phyloP scores from a whole-genome alignment of 2,329 filamentous ascomycete species.

The Gliomastix tumulicola region DNA sequence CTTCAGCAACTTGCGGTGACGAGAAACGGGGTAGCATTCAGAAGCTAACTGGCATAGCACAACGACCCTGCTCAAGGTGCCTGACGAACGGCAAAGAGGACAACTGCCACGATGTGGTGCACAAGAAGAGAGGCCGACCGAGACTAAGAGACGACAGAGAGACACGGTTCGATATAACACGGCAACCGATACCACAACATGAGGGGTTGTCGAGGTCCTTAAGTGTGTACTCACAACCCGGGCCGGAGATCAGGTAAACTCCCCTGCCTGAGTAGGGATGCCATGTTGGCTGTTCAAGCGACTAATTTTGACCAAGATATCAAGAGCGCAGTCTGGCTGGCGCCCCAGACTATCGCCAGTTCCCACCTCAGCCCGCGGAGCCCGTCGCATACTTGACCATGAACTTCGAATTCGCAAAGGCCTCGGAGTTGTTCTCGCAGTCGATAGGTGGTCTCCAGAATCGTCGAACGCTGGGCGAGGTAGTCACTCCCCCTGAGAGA shows the following conservation, averaged over 20 bases:
- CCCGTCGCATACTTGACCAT: conserved; percentile 52
- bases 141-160: conserved; percentile 68
- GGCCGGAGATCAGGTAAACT: too few relatives aligned
- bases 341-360: too few relatives aligned
- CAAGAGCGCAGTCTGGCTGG: too few relatives aligned
- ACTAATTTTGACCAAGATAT: too few relatives aligned
- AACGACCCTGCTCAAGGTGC: conserved; percentile 73
- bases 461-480: conserved; percentile 44
- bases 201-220: conserved; percentile 39
- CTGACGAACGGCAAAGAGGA: conserved; percentile 74
- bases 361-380: conserved; percentile 38
- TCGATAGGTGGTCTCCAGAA: conserved; percentile 40
- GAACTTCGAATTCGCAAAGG: conserved; percentile 51
- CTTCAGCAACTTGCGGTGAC: too few relatives aligned
- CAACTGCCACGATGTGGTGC: conserved; percentile 73
- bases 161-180: conserved; percentile 45
- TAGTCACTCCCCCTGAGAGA: conserved; percentile 44
- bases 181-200: conserved; percentile 38
- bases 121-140: conserved; percentile 77
- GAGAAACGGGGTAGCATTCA: too few relatives aligned
- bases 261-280: too few relatives aligned
- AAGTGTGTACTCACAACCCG: conserved; percentile 44
- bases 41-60: too few relatives aligned
- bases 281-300: too few relatives aligned
- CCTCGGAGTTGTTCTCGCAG: conserved; percentile 48